Base-by-base conservation (phyloP, 176 grass and related monocot species). In the Alopecurus myosuroides region DNA sequence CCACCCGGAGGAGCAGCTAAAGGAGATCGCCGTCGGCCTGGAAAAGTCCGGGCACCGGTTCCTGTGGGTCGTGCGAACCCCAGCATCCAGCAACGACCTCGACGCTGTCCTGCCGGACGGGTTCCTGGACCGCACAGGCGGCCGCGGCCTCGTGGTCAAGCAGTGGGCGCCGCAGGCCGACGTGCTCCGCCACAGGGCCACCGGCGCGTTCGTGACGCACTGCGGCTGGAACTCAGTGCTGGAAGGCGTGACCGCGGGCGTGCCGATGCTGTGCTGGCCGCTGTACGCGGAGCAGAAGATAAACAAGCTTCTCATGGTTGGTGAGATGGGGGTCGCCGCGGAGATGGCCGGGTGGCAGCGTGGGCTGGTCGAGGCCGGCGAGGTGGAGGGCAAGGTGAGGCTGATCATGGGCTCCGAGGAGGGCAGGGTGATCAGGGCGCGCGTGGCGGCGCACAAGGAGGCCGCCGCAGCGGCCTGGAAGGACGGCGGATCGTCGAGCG, bases 281-380 rank as follows among this genome's bases (percentile, higher is more conserved):
- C 41, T 64, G 0, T 18, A 76, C 57, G 29, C 88, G 12, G 88
- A 93, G 88, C 88, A 94, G 82, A 87, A 72, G 25, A 48, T 91
- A 78, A 94, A 94, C 81, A 94, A 88, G 92, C 67, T 91, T 29
- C 51, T 81, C 52, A 41, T 94, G 65, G 74, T 84, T 14, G 85
- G 89, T 28, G 86, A 77, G 40, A 46, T 81, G 52, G 36, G 31
- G 42, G 2, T 84, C 11, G 92, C 70, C 1, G 66, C 28, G 56
- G 82, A 52, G 51, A 30, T 88, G 33, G 58, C 6, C 6, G 86
- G 84, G 4, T 91, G 46, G 65, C 76, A 78, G 0, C 6, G 33
- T 1, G 84, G 65, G 7, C 1, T 83, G 6, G 84, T 87, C 0
- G 40, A 11, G 8, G 88, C 81, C 0, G 36, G 2, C 20, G 76